phyloP scores from a whole-genome alignment of 441 rosid species.

The Arabidopsis hybrid region DNA sequence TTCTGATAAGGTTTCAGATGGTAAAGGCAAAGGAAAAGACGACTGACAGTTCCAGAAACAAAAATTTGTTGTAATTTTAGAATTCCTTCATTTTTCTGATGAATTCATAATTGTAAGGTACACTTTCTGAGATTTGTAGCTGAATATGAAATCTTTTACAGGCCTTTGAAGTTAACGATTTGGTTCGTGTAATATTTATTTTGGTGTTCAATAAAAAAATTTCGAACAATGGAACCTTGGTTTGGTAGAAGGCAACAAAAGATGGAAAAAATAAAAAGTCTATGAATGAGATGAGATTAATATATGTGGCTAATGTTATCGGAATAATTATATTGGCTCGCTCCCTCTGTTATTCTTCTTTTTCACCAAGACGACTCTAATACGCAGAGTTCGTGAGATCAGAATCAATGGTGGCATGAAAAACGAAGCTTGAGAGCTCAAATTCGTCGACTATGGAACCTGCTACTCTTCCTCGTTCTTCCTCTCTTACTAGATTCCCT shows the following conservation, averaged over 20 bases:
- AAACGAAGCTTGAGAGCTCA: neutral
- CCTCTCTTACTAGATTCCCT: constrained; percentile 17
- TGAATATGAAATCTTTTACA: constrained; percentile 10
- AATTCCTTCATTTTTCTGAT: constrained; percentile 36
- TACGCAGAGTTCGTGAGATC: constrained; percentile 14
- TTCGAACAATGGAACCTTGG: too few relatives aligned
- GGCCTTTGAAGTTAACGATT: neutral
- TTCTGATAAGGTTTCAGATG: constrained; percentile 53
- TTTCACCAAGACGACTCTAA: constrained; percentile 33
- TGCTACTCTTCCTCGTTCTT: constrained; percentile 5
- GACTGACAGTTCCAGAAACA: constrained; percentile 42
- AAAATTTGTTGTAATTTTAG: constrained; percentile 40
- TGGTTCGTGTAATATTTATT: neutral
- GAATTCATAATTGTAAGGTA: constrained; percentile 11
- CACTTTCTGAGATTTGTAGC: constrained; percentile 9
- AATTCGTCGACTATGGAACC: constrained; percentile 13
- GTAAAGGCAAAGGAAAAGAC: constrained; percentile 82
- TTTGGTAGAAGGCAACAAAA: too few relatives aligned
- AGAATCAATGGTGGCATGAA: constrained; percentile 8
- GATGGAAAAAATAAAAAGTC: neutral
- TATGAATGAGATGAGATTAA: constrained; percentile 30
- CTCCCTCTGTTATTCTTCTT: neutral
- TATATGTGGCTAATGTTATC: constrained; percentile 43
- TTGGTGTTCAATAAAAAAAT: neutral
- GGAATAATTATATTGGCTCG: constrained; percentile 16